Evolutionary conservation across 2,329 filamentous ascomycete genomes (phyloP).

Genomic region (Penicillium hesseltinei): DNA sequence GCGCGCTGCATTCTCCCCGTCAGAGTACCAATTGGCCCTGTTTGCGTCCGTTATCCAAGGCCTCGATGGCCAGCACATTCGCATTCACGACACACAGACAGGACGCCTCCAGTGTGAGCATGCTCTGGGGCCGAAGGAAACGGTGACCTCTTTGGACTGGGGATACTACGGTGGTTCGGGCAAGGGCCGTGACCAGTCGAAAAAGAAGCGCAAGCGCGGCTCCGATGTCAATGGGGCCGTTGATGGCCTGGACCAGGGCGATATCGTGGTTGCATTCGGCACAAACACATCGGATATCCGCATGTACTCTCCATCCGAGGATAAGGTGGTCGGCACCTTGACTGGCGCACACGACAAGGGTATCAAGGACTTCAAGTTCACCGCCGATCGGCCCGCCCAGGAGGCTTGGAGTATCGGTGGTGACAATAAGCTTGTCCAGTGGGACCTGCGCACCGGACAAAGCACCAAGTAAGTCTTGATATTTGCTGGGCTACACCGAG

Average conservation of each 20-base stretch:
- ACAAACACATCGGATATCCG: slow-evolving; percentile 50
- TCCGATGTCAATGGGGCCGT: slow-evolving; percentile 41
- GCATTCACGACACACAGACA: slow-evolving; percentile 52
- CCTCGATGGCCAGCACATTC: slow-evolving; percentile 52
- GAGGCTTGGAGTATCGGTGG: slow-evolving; percentile 56
- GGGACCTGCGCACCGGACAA: slow-evolving; percentile 48
- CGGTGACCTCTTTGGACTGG: slow-evolving; percentile 53
- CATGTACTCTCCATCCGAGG: slow-evolving; percentile 51
- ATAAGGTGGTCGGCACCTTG: slow-evolving; percentile 46
- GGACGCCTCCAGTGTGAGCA: slow-evolving; percentile 53
- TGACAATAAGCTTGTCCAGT: slow-evolving; percentile 53
- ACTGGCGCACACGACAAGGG: slow-evolving; percentile 49
- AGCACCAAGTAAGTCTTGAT: slow-evolving; percentile 41
- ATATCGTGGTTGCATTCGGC: slow-evolving; percentile 51
- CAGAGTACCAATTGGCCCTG: slow-evolving; percentile 51
- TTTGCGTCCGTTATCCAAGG: slow-evolving; percentile 56
- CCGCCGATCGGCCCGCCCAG: slow-evolving; percentile 35
- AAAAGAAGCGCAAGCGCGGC: slow-evolving; percentile 53
- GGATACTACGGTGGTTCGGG: slow-evolving; percentile 42
- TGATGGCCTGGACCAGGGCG: slow-evolving; percentile 37
- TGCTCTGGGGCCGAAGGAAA: slow-evolving; percentile 47
- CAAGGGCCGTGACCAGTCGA: slow-evolving; percentile 40
- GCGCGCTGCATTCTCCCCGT: slow-evolving; percentile 51
- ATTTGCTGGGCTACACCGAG: slow-evolving; percentile 6
- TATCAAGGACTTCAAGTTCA: slow-evolving; percentile 53